Conservation (phyloP, 2,329 filamentous ascomycete species). For the Colletotrichum sp. region DNA sequence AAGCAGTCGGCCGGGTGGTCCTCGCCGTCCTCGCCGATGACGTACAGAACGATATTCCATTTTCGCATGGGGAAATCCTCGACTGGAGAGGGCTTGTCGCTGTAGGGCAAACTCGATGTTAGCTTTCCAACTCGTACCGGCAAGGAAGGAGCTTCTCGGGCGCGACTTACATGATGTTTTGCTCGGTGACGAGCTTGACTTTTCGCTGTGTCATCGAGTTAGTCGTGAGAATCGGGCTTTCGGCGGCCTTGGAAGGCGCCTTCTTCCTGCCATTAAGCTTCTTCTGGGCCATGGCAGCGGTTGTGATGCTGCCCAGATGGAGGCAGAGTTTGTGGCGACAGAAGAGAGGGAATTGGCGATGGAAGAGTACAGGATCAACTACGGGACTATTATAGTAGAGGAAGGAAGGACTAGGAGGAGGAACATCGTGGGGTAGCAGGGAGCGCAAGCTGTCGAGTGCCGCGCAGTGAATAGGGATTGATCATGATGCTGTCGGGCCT, state of each 20-base stretch:
- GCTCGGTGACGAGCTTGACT: conserved; percentile 92
- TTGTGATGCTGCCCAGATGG: neutral
- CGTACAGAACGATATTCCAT: conserved; percentile 87
- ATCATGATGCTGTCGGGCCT: neutral
- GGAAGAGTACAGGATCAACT: neutral
- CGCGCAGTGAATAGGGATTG: neutral
- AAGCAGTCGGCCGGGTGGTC: conserved; percentile 85
- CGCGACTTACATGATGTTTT: conserved; percentile 76
- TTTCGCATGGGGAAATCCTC: conserved; percentile 91
- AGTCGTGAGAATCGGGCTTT: neutral
- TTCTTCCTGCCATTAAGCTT: neutral
- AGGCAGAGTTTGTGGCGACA: neutral
- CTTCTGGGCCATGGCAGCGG: neutral
- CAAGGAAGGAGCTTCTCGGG: neutral
- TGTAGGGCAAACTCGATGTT: conserved; percentile 38
- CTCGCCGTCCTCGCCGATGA: conserved; percentile 86
- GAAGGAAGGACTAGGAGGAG: neutral
- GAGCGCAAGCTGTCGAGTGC: neutral
- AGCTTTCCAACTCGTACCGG: conserved; percentile 5
- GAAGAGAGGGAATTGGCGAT: neutral
- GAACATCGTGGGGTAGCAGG: neutral
- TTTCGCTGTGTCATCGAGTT: conserved; percentile 69
- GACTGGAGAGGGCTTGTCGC: conserved; percentile 79
- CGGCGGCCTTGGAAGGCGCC: neutral
- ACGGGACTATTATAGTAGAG: neutral